Base-by-base conservation (phyloP, 202 grass and related monocot genomes). In the Carex arenaria region DNA sequence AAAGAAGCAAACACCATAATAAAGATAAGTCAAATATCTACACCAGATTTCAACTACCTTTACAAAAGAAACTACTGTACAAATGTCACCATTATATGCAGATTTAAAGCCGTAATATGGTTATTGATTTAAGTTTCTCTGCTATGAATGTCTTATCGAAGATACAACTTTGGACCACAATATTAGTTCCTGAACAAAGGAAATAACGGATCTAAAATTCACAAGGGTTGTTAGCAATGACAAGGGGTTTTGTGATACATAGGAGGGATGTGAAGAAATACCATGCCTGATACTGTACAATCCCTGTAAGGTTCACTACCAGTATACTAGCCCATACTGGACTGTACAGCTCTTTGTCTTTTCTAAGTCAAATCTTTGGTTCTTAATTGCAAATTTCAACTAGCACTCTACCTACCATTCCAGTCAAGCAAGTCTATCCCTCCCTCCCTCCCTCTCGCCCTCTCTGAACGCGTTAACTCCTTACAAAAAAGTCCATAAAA, bases 1-100 rank as follows among this genome's bases (percentile, higher is more conserved):
- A 68, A 80, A 66, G 83, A 78, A 82, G 7, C 67, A 85, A 78
- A 40, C 20, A 59, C 34, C 83, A 76, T 11, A 78, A 68, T 62
- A 49, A 30, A 57, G 64, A 49, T 15, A 70, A 57, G 9, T 54
- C 30, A 84, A 7, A 52, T 9, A 61, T 47, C 61, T 34, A 49
- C 36, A 78, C 31, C 53, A 11, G 26, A 81, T 26, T 64, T 62
- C 11, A 75, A 66, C 53, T 85, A 59, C 13, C 15, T 78, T 34
- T 45, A 34, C n/a, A 47, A 64, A 49, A 51, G 49, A 75, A 77
- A 59, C 26, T 77, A 36, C 26, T 38, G 54, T 3, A 19, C 26
- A 34, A 76, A 32, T 54, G n/a, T 30, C 23, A 2, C 47, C 14
- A 1, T 19, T 40, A 14, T 17, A 53, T 53, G 70, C 45, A 52